phyloP scores from a whole-genome alignment of 805 yeast genomes.

The Hanseniaspora nectarophila region DNA sequence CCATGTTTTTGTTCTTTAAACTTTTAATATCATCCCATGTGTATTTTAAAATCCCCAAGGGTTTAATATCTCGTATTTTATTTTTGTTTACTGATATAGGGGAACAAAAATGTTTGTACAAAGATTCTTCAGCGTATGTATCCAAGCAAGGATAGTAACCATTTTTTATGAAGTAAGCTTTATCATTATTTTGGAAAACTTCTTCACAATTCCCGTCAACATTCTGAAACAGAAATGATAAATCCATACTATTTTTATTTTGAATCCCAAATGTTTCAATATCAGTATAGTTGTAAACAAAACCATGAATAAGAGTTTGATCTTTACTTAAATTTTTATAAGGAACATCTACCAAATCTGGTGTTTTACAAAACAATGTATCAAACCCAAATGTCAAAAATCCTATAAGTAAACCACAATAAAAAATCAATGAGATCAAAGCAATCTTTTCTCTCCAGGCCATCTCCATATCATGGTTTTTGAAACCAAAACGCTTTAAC shows the following conservation, averaged over 20 bases:
- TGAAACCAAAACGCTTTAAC: constrained; percentile 61
- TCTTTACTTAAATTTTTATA: constrained; percentile 34
- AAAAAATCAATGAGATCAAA: constrained; percentile 58
- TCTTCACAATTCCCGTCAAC: constrained; percentile 84
- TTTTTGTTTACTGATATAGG: neutral
- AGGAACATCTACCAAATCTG: constrained; percentile 22
- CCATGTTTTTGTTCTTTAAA: constrained; percentile 58
- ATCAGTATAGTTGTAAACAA: constrained; percentile 74
- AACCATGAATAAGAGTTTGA: constrained; percentile 46
- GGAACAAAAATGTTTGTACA: neutral
- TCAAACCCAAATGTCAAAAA: constrained; percentile 86
- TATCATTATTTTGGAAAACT: constrained; percentile 47
- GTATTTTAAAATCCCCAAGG: constrained; percentile 66
- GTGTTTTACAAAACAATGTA: constrained; percentile 52
- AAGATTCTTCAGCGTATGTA: neutral
- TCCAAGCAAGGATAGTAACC: constrained; percentile 86
- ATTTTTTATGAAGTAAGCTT: neutral
- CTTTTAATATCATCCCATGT: constrained; percentile 73
- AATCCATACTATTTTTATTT: constrained; percentile 49
- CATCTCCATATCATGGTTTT: constrained; percentile 66
- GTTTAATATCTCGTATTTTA: constrained; percentile 29
- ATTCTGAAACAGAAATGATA: constrained; percentile 73
- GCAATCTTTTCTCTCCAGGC: constrained; percentile 98
- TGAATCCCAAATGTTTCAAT: constrained; percentile 34
- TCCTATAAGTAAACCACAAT: constrained; percentile 67